Conservation (phyloP, 257 asterid genomes). For the Solanum lignicaule region DNA sequence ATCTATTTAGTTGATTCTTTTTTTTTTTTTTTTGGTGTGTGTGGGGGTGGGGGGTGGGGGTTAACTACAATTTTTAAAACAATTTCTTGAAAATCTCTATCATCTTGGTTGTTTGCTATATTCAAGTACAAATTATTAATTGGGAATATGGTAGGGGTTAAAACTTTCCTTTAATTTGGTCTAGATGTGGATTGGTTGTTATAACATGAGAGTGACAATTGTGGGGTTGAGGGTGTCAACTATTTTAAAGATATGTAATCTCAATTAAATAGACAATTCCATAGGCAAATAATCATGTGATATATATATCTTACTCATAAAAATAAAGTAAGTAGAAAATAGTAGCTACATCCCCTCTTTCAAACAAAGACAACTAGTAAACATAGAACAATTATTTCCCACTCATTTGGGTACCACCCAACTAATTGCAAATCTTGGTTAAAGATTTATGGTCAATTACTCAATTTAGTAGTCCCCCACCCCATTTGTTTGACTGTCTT, state of each 20-base stretch:
- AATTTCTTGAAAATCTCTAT: not conserved
- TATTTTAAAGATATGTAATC: not conserved
- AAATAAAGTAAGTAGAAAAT: not conserved
- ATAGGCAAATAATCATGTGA: not conserved
- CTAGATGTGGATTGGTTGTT: not conserved
- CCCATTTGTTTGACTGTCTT: not conserved
- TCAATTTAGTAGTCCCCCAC: not conserved
- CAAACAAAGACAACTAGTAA: not conserved
- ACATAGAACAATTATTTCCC: not conserved
- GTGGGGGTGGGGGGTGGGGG: too few relatives aligned
- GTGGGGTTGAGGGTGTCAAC: not conserved
- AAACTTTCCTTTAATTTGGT: not conserved
- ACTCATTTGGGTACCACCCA: slow-evolving; percentile 1
- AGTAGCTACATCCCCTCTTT: not conserved
- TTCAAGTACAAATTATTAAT: not conserved
- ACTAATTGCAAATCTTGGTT: not conserved
- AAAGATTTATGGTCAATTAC: not conserved
- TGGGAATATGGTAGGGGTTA: not conserved
- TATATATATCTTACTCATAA: not conserved
- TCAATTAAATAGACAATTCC: not conserved
- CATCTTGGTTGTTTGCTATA: not conserved
- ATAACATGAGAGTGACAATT: not conserved
- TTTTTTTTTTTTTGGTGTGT: too few relatives aligned
- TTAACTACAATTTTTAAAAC: not conserved
- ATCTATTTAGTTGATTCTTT: not conserved